Percentiles rank a stretch among this genome's conserved stretches.
Evolutionary conservation across 176 grass and related monocot species (phyloP).

Genomic region (Zoysia pacifica): DNA sequence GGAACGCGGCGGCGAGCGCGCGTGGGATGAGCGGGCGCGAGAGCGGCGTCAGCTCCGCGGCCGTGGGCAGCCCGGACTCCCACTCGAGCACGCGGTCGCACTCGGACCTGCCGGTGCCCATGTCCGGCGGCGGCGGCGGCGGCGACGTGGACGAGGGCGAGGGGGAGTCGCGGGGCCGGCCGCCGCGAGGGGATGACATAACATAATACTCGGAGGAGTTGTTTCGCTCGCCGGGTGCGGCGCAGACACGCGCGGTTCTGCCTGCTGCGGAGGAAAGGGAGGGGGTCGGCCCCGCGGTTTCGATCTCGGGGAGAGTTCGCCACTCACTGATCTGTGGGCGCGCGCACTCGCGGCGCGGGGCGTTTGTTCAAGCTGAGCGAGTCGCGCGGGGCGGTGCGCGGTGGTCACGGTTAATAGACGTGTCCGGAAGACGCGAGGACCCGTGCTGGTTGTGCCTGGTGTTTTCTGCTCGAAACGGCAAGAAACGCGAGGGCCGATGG

Average conservation of each 20-base stretch:
- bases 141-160: not conserved
- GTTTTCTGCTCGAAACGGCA: not conserved
- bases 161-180: conserved; percentile 28
- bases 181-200: conserved; percentile 41
- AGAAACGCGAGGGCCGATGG: not conserved
- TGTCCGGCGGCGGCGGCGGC: conserved; percentile 17
- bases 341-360: too few relatives aligned
- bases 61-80: conserved; percentile 64
- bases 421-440: not conserved
- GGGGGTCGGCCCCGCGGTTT: not conserved
- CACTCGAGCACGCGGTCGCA: conserved; percentile 58
- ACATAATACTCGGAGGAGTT: not conserved
- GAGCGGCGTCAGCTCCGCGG: conserved; percentile 56
- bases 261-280: not conserved
- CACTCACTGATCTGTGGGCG: too few relatives aligned
- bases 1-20: conserved; percentile 75
- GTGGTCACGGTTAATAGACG: not conserved
- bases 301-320: not conserved
- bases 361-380: not conserved
- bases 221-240: not conserved
- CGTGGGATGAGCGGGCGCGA: conserved; percentile 64
- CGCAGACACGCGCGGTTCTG: not conserved
- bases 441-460: not conserved
- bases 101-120: conserved; percentile 11
- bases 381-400: conserved; percentile 9